Percentiles rank a stretch among this genome's conserved stretches.
Evolutionary conservation across 2,329 filamentous ascomycete species (phyloP).

Genomic region (Ophiosphaerella narmari): DNA sequence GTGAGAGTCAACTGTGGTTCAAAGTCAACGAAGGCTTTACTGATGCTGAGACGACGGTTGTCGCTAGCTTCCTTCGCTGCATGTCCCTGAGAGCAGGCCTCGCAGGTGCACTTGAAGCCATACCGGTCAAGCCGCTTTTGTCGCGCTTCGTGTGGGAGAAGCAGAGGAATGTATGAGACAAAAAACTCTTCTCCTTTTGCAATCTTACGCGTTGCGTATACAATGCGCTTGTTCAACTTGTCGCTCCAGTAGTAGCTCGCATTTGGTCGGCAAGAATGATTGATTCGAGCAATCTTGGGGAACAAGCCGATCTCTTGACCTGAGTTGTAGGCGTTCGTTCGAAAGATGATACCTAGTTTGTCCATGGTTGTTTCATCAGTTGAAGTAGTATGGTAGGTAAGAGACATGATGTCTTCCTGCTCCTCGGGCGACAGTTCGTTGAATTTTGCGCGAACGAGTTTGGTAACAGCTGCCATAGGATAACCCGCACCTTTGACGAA

Average conservation of each 20-base stretch:
- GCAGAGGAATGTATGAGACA: constrained; percentile 46
- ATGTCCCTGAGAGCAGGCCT: constrained; percentile 39
- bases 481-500: constrained; percentile 34
- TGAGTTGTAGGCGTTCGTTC: constrained; percentile 45
- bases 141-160: constrained; percentile 34
- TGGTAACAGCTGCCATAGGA: constrained; percentile 26
- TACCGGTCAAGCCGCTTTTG: constrained; percentile 40
- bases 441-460: constrained; percentile 30
- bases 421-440: constrained; percentile 20
- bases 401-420: constrained; percentile 32
- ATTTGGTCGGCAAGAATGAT: constrained; percentile 44
- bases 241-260: constrained; percentile 46
- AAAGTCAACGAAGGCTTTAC: constrained; percentile 30
- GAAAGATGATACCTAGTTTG: constrained; percentile 36
- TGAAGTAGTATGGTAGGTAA: constrained; percentile 30
- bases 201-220: constrained; percentile 45
- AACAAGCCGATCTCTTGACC: constrained; percentile 38
- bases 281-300: constrained; percentile 43
- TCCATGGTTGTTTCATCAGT: constrained; percentile 24
- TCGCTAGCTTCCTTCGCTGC: constrained; percentile 29
- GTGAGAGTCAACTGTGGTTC: constrained; percentile 31
- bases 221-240: constrained; percentile 32
- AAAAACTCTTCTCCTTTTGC: constrained; percentile 48
- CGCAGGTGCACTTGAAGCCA: constrained; percentile 45
- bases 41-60: constrained; percentile 31